A percentile compares a stretch with the other conserved stretches of the same genome.
These are phyloP conservation scores for Huiozyma sinensis DNA, from an alignment of 805 yeast species.

Conservation along the genomic window DNA sequence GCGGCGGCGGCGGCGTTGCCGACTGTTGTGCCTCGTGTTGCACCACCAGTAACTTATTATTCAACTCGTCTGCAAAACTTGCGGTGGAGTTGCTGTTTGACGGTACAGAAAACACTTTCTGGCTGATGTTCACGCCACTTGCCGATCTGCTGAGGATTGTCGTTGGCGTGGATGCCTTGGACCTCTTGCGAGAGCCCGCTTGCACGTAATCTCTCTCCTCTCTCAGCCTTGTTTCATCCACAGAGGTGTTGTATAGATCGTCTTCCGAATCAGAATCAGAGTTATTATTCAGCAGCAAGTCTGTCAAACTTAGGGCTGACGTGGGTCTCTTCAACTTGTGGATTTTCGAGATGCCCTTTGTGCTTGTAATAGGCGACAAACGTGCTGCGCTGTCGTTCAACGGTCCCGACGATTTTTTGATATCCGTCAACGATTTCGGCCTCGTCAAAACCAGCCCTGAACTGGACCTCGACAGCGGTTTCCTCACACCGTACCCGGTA, in stretches of 20 bases:
- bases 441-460: conserved; percentile 6
- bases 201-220: conserved; percentile 12
- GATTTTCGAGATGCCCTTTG: background rate
- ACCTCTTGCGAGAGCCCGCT: conserved; percentile 19
- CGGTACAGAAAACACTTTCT: conserved; percentile 1
- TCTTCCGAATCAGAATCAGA: conserved; percentile 13
- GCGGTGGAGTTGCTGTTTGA: background rate
- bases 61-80: conserved; percentile 11
- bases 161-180: conserved; percentile 22
- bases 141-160: conserved; percentile 15
- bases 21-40: conserved; percentile 14
- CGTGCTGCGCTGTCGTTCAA: background rate
- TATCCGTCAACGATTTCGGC: conserved; percentile 20
- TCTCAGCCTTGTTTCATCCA: conserved; percentile 6
- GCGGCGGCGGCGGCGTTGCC: background rate
- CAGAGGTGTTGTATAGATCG: conserved; percentile 3
- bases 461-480: background rate
- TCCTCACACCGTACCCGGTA: background rate
- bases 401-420: conserved; percentile 2
- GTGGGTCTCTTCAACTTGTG: conserved; percentile 14
- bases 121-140: conserved; percentile 13
- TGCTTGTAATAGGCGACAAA: background rate
- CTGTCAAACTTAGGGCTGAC: conserved; percentile 17
- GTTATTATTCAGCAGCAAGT: conserved; percentile 8
- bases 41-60: conserved; percentile 13